phyloP scores from a whole-genome alignment of 2,329 filamentous ascomycete species.

The Mycosphaerella sp. region DNA sequence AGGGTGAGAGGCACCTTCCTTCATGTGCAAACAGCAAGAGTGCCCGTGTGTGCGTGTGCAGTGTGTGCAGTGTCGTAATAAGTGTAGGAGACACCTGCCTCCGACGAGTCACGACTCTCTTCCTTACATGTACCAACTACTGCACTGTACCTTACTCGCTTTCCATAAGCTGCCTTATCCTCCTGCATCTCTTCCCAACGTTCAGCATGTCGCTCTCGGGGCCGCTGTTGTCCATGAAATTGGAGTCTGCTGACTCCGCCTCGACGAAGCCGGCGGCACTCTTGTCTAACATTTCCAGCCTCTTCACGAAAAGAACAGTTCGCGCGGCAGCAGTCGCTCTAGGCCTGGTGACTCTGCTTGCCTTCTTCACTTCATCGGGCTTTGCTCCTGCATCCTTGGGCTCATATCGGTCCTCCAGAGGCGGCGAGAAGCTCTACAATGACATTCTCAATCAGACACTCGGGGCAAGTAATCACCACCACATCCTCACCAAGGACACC shows the following conservation, averaged over 20 bases:
- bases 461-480: background rate
- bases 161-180: background rate
- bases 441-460: slow-evolving; percentile 10
- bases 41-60: too few species aligned
- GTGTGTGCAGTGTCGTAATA: too few species aligned
- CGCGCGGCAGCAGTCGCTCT: background rate
- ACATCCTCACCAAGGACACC: too few species aligned
- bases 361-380: background rate
- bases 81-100: too few species aligned
- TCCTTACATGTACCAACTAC: too few species aligned
- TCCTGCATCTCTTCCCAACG: background rate
- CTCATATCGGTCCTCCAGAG: background rate
- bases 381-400: background rate
- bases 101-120: too few species aligned
- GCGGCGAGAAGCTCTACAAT: slow-evolving; percentile 3
- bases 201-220: background rate
- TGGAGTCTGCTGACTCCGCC: background rate
- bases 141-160: too few species aligned
- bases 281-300: background rate
- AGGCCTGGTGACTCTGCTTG: background rate
- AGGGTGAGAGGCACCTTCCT: too few species aligned
- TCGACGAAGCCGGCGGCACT: background rate
- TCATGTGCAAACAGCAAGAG: too few species aligned
- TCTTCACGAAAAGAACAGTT: background rate
- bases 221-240: slow-evolving; percentile 2